Percentiles rank a stretch among this genome's conserved stretches.
Evolutionary conservation across 2,329 filamentous ascomycete genomes (phyloP).

Genomic region (Fusarium falciforme): DNA sequence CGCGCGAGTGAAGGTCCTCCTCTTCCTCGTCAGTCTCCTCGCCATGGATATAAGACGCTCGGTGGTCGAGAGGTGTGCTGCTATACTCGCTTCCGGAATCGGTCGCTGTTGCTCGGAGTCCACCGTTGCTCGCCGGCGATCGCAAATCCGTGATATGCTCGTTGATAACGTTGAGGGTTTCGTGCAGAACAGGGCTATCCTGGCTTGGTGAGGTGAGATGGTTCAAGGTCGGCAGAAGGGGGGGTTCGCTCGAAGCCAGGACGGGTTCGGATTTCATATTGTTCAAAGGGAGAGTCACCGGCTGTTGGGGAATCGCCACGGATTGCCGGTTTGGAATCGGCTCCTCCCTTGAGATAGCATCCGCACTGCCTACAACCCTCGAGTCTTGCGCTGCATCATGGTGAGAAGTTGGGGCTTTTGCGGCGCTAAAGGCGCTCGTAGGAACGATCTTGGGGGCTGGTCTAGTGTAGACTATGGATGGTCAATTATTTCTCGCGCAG

Average conservation of each 20-base stretch:
- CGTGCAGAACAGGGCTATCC: slow-evolving; percentile 83
- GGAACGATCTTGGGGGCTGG: slow-evolving; percentile 61
- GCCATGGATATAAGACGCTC: slow-evolving; percentile 91
- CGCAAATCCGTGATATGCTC: slow-evolving; percentile 93
- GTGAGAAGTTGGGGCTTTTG: slow-evolving; percentile 47
- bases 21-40: slow-evolving; percentile 98
- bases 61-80: slow-evolving; percentile 79
- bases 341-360: slow-evolving; percentile 44
- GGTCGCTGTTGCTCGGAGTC: slow-evolving; percentile 65
- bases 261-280: slow-evolving; percentile 50
- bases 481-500: slow-evolving; percentile 39
- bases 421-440: slow-evolving; percentile 44
- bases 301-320: slow-evolving; percentile 26
- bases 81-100: slow-evolving; percentile 94
- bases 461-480: slow-evolving; percentile 68
- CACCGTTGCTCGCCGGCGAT: slow-evolving; percentile 64
- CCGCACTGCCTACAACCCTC: slow-evolving; percentile 28
- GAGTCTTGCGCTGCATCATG: slow-evolving; percentile 47
- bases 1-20: slow-evolving; percentile 71
- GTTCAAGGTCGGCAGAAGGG: slow-evolving; percentile 43
- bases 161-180: slow-evolving; percentile 95
- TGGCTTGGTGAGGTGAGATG: slow-evolving; percentile 59
- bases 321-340: slow-evolving; percentile 50
- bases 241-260: slow-evolving; percentile 41
- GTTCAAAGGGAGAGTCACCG: slow-evolving; percentile 59